Base-by-base conservation (phyloP, 2,329 filamentous ascomycete genomes). In the Beauveria sp. region DNA sequence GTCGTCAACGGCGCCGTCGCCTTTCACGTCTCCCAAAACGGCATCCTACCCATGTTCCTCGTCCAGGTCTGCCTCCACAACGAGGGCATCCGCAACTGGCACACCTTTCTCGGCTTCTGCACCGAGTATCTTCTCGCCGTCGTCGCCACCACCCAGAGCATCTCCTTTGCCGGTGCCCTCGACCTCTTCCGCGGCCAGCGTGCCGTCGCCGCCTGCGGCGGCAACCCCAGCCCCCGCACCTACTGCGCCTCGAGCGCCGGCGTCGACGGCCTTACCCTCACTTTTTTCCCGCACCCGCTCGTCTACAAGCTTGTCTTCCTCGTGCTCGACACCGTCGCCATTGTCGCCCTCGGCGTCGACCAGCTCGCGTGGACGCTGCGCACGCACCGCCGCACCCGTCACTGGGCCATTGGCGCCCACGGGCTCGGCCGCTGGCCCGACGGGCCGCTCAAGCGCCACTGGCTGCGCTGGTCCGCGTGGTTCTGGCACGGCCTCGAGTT, bases 41-140 rank as follows among this genome's bases (percentile, higher is more conserved):
- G 73, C 3, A 66, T 75, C 5, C 61, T 75, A 26, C 71, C 73
- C 55, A 75, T 75, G 70, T 72, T 75, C 30, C 67, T 75, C 0
- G 65, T 74, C 5, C 73, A 75, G 64, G 64, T 75, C 5, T 74
- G 72, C 60, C 67, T 75, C 40, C 73, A 75, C 60, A 70, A 74
- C 51, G 73, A 75, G 51, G 73, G 73, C 16, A 75, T 75, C 43
- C 71, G 72, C 34, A 75, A 74, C 59, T 75, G 73, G 73, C 73
- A 75, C 46, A 75, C 73, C 1, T 75, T 75, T 55, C 57, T 75
- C 8, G 73, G 73, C n/a, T 75, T 75, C 66, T 69, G 71, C 20
- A 69, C 71, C 58, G 73, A 75, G 57, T 75, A 75, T 53, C 52
- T 75, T 5, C 69, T 75, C 2, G 73, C 73, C 43, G 69, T 74